phyloP scores from a whole-genome alignment of 2,329 filamentous ascomycete genomes.

The Talaromyces sp. region DNA sequence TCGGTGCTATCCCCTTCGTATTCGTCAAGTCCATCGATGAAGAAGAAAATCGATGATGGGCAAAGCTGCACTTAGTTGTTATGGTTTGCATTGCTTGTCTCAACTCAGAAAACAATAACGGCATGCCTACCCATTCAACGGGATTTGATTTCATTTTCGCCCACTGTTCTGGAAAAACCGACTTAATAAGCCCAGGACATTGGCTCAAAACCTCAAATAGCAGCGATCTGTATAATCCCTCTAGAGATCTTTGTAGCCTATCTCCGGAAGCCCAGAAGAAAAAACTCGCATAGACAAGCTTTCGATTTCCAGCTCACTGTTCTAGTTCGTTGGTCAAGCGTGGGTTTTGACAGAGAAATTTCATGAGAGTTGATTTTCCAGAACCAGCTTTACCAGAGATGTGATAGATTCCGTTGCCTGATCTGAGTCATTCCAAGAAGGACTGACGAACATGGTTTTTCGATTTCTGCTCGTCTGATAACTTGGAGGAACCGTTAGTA shows the following conservation, averaged over 20 bases:
- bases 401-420: slow-evolving; percentile 31
- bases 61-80: background rate
- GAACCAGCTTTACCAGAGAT: slow-evolving; percentile 47
- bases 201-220: slow-evolving; percentile 36
- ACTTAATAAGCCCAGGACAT: slow-evolving; percentile 30
- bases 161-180: slow-evolving; percentile 19
- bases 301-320: slow-evolving; percentile 32
- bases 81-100: slow-evolving; percentile 15
- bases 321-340: slow-evolving; percentile 28
- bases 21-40: slow-evolving; percentile 25
- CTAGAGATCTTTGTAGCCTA: slow-evolving; percentile 39
- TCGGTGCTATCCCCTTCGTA: slow-evolving; percentile 20
- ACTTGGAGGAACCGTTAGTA: background rate
- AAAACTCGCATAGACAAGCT: slow-evolving; percentile 34
- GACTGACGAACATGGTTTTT: background rate
- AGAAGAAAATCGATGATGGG: slow-evolving; percentile 20
- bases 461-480: background rate
- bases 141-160: background rate
- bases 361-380: slow-evolving; percentile 51
- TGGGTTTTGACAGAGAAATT: slow-evolving; percentile 35
- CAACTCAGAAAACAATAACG: slow-evolving; percentile 9
- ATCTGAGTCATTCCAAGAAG: slow-evolving; percentile 28
- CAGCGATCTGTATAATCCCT: slow-evolving; percentile 39
- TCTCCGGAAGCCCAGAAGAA: slow-evolving; percentile 45
- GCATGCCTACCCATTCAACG: background rate